Evolutionary conservation across 768 basidiomycete genomes (phyloP), one percentile per base, ranked within the genome.

Genomic region (Naganishia kalamii): DNA sequence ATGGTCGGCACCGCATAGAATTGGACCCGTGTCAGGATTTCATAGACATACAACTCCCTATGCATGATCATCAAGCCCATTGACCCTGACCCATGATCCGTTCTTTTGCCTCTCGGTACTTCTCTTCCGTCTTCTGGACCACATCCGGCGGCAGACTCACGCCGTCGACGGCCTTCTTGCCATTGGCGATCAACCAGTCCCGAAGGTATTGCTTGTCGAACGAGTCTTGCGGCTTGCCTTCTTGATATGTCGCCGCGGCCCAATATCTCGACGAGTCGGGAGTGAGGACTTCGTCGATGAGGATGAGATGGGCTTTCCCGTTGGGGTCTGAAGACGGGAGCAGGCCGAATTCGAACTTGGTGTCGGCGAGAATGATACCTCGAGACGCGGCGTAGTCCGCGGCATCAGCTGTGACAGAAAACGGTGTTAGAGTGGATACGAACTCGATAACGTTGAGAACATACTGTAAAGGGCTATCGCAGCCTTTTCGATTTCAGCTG

Each of bases 251-350:
- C 4, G 81, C 82, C 6, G 86, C 80, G 0, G 92, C 90, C 96
- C 96, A 98, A 81, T 97, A 99, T 33, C 94, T 85, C 19, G 92
- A 96, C 13, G 92, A 97, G 77, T 99, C 96, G 21, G 94, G 93
- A 0, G 96, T 98, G 60, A 99, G 84, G n/a, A 89, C 84, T 75
- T 99, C 96, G 78, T 99, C 96, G 70, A 98, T 87, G 51, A 98
- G 84, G 68, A 94, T 89, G 25, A 97, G 81, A 32, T 69, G 69
- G 27, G 84, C 78, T 66, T 77, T 81, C 70, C 75, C 75, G 37
- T 69, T 70, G 19, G 69, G 63, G 63, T 73, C 63, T 21, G n/a
- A 12, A 48, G 71, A 63, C 17, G 78, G 81, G 51, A 92, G 72
- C 47, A 97, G 84, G 5, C 96, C 96, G 73, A 99, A 99, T 80